Base-by-base conservation (phyloP, 208 protist genomes). In the Trypanosoma lewisi region DNA sequence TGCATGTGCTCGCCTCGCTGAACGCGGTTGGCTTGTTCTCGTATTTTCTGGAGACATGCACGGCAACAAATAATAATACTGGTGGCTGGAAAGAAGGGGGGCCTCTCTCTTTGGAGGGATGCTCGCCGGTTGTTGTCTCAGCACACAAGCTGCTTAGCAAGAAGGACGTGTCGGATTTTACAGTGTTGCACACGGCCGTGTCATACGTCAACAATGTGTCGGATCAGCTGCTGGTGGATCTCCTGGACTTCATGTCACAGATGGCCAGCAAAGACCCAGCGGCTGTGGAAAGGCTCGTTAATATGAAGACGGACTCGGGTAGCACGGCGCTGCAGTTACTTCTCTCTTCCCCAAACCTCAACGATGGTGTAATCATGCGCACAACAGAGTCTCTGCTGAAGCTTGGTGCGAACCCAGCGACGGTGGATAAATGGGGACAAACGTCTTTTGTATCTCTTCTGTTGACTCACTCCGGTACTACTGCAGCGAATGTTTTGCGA, bases 1-100 rank as follows among this genome's bases (percentile, higher is more conserved):
- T 90, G 17, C 83, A 90, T 65, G 58, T 85, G n/a, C 61, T 85
- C 2, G 80, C 77, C 41, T 76, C 60, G 31, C 73, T 82, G 4
- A 77, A 80, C 59, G 73, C 79, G 16, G 37, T 49, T 14, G 37
- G n/a, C 4, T 53, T 86, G 6, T 58, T 78, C 48, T 48, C 54
- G 16, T 64, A 55, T 30, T 4, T 81, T 19, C 58, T 85, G 2
- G 59, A 73, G 47, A 60, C n/a, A n/a, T n/a, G n/a, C n/a, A n/a
- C 51, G 2, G 64, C 65, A 1, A 59, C 64, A 19, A 68, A 0
- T 23, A 6, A 19, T 1, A 25, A 44, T 28, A 50, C 7, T 36
- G 45, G 51, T 47, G 4, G 11, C n/a, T n/a, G n/a, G n/a, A n/a
- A n/a, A 30, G n/a, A 19, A 37, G 41, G 44, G 14, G 58, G 66